These are phyloP conservation scores for Emericellopsis terricola DNA, from an alignment of 495 filamentous ascomycete species.

Conservation along the genomic window DNA sequence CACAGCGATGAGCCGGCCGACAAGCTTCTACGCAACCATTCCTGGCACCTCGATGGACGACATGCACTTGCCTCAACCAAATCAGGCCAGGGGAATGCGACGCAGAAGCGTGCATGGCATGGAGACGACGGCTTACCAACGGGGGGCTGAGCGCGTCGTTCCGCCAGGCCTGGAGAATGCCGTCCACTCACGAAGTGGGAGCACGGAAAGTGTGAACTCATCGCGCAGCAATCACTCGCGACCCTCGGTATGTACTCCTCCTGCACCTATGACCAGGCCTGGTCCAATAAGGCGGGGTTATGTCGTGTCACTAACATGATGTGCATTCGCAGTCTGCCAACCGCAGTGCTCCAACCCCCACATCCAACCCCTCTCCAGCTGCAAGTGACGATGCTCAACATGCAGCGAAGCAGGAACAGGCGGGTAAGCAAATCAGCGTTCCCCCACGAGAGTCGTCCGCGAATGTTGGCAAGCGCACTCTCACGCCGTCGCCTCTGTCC, in stretches of 20 bases:
- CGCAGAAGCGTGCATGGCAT: conserved; percentile 70
- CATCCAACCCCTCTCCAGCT: conserved; percentile 28
- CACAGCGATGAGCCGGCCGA: conserved; percentile 16
- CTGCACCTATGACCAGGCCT: conserved; percentile 7
- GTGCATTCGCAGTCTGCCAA: conserved; percentile 25
- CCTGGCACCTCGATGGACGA: conserved; percentile 30
- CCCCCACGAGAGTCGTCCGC: conserved; percentile 50
- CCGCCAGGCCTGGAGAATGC: too few species aligned
- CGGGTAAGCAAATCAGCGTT: conserved; percentile 45
- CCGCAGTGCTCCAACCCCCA: conserved; percentile 24
- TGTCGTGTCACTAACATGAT: conserved; percentile 14
- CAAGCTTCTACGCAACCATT: conserved; percentile 22
- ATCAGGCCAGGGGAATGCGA: conserved; percentile 54
- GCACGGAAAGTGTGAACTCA: conserved; percentile 26
- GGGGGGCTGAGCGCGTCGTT: too few species aligned
- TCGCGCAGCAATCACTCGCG: conserved; percentile 21
- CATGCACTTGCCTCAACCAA: conserved; percentile 24
- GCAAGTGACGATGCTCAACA: conserved; percentile 20
- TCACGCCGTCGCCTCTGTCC: conserved; percentile 74
- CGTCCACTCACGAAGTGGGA: conserved; percentile 16
- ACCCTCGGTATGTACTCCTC: conserved; percentile 25
- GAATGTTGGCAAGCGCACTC: conserved; percentile 44
- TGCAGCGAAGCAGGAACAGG: too few species aligned
- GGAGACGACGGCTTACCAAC: conserved; percentile 43
- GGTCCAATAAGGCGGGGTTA: conserved; percentile 20